These are phyloP conservation scores for Eucalyptus dawsonii DNA, from an alignment of 345 rosid genomes.

Conservation along the genomic window DNA sequence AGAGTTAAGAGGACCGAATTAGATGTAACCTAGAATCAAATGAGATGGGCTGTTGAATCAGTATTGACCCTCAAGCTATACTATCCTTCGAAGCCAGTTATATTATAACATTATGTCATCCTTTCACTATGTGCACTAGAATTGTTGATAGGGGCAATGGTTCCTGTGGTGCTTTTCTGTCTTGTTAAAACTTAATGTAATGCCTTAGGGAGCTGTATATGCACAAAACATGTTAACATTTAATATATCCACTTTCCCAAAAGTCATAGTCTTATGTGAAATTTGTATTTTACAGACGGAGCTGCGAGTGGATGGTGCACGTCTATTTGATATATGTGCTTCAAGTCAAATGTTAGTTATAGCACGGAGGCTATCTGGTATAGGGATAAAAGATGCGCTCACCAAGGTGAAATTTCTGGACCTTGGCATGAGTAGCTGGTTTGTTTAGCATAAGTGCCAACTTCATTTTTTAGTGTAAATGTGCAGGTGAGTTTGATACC, in stretches of 20 bases:
- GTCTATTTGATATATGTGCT: constrained; percentile 66
- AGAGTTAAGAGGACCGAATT: neutral
- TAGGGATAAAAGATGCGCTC: constrained; percentile 48
- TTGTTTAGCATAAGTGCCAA: neutral
- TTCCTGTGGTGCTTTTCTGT: neutral
- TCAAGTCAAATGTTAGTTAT: constrained; percentile 35
- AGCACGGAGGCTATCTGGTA: constrained; percentile 48
- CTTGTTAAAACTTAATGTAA: neutral
- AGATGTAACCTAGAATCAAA: neutral
- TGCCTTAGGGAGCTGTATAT: neutral
- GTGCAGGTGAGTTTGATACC: constrained; percentile 54
- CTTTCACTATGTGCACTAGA: neutral
- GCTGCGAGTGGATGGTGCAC: constrained; percentile 54
- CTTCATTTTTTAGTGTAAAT: neutral
- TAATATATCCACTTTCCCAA: neutral
- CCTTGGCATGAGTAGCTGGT: neutral
- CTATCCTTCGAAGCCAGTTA: neutral
- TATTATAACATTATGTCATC: neutral
- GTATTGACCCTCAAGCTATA: neutral
- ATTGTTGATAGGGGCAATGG: neutral
- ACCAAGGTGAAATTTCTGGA: constrained; percentile 44
- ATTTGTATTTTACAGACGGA: constrained; percentile 23
- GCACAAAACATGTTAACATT: neutral
- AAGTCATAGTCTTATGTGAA: neutral
- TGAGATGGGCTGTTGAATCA: neutral